Base-by-base conservation (phyloP, 257 asterid genomes). In the Lantana camara region DNA sequence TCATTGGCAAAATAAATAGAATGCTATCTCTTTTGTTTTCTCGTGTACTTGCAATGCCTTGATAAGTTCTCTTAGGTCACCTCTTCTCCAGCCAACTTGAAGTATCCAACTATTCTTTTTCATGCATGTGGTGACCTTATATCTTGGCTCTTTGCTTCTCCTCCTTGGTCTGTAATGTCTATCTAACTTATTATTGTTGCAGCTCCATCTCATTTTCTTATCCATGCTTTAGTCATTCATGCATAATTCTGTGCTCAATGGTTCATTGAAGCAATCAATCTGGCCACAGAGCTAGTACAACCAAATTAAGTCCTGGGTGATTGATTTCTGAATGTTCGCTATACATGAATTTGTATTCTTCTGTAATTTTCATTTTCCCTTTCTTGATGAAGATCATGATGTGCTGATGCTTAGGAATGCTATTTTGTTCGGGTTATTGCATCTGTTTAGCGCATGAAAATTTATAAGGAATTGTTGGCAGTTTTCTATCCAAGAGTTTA, bases 381-480 rank as follows among this genome's bases (percentile, higher is more conserved):
- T 21, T 22, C 62, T 9, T 7, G 11, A 19, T 15, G 13, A 32
- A 48, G 23, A 30, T 32, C 11, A 32, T 45, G 17, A 4, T 15
- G 45, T 37, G 48, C 23, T 44, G 22, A 13, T 64, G 52, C 52
- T 40, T 50, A 22, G 51, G 52, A 23, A 51, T 16, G 54, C 57
- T 14, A 29, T 19, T 19, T 44, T 32, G 10, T 21, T 30, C 30
- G 29, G 48, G 15, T 44, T 13, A 49, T 30, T 15, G 14, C 21
- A 20, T 38, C 15, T 27, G 49, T 37, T 52, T 35, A 9, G 48
- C 48, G 15, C 21, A 44, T 9, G 10, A n/a, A 44, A 19, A n/a
- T 8, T 17, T 17, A n/a, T 1, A 46, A 46, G 24, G 19, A 46
- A 46, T 20, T 46, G 7, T 27, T 27, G 24, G 17, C 15, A 1